Base-by-base conservation (phyloP, 164 flowering plant genomes). In the Stephania yunnanensis region DNA sequence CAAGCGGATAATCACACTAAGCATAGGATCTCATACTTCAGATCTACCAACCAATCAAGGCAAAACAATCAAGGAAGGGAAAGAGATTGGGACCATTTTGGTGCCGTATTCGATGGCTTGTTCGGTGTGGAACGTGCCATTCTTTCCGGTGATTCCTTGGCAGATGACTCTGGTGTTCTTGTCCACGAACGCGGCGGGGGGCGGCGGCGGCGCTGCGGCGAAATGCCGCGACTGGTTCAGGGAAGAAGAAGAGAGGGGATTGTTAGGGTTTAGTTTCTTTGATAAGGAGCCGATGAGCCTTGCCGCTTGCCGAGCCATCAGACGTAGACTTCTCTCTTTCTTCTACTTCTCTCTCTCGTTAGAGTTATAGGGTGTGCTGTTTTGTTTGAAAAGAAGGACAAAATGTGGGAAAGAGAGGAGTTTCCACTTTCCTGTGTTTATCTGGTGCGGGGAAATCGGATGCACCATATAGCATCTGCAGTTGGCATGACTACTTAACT, bases 51-150 rank as follows among this genome's bases (percentile, higher is more conserved):
- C 42, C 0, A 29, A 1, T 20, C n/a, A 72, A 78, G 53, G 61
- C 65, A 45, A 73, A 66, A 46, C 19, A 7, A 46, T 29, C 19
- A 44, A 0, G 69, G 15, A 61, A 30, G 7, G 29, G 71, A 29
- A 68, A 46, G 25, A 31, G 19, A 19, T 50, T 22, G 4, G 36
- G 72, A 93, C 98, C 97, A 92, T 93, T 72, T 91, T 93, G 74
- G 98, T 93, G 75, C 98, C 98, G 58, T 93, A 93, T 68, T 93
- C 98, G 77, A 93, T 93, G 80, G 98, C 98, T 77, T 93, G 98
- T 67, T 92, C 97, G 48, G 98, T 90, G 88, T 93, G 98, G 74
- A 93, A 93, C 10, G 94, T 90, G 17, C 98, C 98, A 50, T 88
- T 93, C 73, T 93, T 92, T 3, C 98, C 98, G 8, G 98, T 93